A percentile compares a stretch with the other conserved stretches of the same genome.
phyloP scores from a whole-genome alignment of 75 land plant species.

The Pseudotsuga menziesii region DNA sequence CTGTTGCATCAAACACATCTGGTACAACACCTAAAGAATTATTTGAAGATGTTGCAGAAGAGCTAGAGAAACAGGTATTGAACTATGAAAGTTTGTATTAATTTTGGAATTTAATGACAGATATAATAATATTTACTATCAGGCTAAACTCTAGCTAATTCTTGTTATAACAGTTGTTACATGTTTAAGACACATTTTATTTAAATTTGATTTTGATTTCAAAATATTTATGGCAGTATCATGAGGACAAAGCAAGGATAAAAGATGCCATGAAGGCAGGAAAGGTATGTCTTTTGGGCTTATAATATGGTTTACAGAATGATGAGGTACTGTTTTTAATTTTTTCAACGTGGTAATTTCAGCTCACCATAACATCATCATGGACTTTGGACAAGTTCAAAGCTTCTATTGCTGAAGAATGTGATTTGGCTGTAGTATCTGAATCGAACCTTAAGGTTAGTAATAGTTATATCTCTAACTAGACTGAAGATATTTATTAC shows the following conservation, averaged over 20 bases:
- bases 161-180: not conserved
- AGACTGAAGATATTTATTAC: too few species aligned
- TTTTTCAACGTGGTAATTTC: not conserved
- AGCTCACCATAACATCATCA: slow-evolving; percentile 59
- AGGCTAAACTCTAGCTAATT: not conserved
- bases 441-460: slow-evolving; percentile 83
- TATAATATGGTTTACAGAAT: slow-evolving; percentile 1
- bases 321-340: not conserved
- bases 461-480: not conserved
- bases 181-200: not conserved
- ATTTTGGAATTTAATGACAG: not conserved
- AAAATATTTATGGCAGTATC: slow-evolving; percentile 50
- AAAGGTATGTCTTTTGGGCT: slow-evolving; percentile 41
- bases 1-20: slow-evolving; percentile 73
- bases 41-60: slow-evolving; percentile 90
- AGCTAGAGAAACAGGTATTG: slow-evolving; percentile 71
- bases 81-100: not conserved
- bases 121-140: not conserved
- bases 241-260: slow-evolving; percentile 74
- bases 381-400: slow-evolving; percentile 82
- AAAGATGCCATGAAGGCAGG: slow-evolving; percentile 76
- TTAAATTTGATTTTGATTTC: slow-evolving; percentile 3
- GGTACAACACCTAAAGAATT: slow-evolving; percentile 95
- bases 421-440: slow-evolving; percentile 49
- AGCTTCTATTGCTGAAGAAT: slow-evolving; percentile 51